phyloP scores from a whole-genome alignment of 805 yeast species.

The Saturnispora diversa region DNA sequence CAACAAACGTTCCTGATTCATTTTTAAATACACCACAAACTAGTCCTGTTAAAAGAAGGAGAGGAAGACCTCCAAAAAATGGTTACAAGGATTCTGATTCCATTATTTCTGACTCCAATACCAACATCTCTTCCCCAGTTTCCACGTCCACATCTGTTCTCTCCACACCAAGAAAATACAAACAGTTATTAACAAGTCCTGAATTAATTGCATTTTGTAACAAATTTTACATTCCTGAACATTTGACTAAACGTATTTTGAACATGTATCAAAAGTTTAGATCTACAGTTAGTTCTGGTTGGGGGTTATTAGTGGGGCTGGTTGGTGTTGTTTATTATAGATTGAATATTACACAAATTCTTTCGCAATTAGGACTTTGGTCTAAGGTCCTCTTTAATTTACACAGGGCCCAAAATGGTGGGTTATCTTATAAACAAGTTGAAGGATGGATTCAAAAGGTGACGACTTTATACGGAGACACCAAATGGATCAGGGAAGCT shows the following conservation, averaged over 20 bases:
- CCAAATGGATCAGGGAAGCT: constrained; percentile 50
- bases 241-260: constrained; percentile 41
- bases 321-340: constrained; percentile 50
- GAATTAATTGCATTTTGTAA: constrained; percentile 47
- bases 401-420: constrained; percentile 47
- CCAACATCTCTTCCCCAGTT: too few species aligned
- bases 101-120: not conserved
- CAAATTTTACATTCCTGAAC: constrained; percentile 52
- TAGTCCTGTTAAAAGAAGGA: constrained; percentile 4
- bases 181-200: constrained; percentile 26
- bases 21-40: constrained; percentile 7
- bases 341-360: constrained; percentile 41
- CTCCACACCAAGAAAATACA: constrained; percentile 1
- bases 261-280: constrained; percentile 43
- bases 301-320: constrained; percentile 65
- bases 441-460: constrained; percentile 46
- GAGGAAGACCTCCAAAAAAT: not conserved
- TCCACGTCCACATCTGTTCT: too few species aligned
- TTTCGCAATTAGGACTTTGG: constrained; percentile 41
- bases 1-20: not conserved
- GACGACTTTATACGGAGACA: constrained; percentile 44
- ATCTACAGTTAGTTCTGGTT: constrained; percentile 50
- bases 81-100: not conserved
- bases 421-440: constrained; percentile 41
- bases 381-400: constrained; percentile 42